Evolutionary conservation across 192 early-diverging fungal genomes (phyloP), one percentile per base, ranked within the genome.

Genomic region (Geosiphon pyriformis): DNA sequence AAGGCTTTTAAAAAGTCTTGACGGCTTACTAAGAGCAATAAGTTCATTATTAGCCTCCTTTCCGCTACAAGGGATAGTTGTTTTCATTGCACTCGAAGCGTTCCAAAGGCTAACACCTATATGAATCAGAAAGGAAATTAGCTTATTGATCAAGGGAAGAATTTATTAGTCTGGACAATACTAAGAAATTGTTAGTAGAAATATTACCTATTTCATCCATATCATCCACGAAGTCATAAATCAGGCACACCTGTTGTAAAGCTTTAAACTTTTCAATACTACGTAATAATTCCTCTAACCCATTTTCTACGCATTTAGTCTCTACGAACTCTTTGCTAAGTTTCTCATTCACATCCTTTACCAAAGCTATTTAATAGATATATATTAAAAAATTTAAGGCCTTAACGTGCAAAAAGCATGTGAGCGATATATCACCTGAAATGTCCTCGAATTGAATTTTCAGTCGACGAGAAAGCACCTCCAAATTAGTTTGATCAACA

Each of bases 301-400:
- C 37, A 46, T 54, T 26, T 12, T 55, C 25, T 8, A 56, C 47
- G 25, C 22, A 17, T 47, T 25, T 56, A 6, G 32, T 29, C 6
- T 66, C 64, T 55, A 66, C 23, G 22, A 35, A 25, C 26, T 66
- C 29, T 42, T 56, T 56, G 4, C 46, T 46, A 29, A 56, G n/a
- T 37, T 66, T 66, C 10, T 66, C 52, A 26, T 66, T 23, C 15
- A 66, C 35, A 55, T 66, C 64, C 37, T 66, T 66, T 42, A 66
- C 52, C 26, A 66, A 55, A 7, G 64, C 64, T 66, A 37, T 65
- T 47, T 32, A 31, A 18, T 29, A 25, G 2, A 18, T 11, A 30
- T n/a, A 35, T 34, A 15, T 33, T 29, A 52, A 52, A 18, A 22
- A 29, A 48, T 7, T 48, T n/a, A 3, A 47, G 1, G 47, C 25